Conservation (phyloP, 768 basidiomycete genomes). For the Agaricus sinodeliciosus region DNA sequence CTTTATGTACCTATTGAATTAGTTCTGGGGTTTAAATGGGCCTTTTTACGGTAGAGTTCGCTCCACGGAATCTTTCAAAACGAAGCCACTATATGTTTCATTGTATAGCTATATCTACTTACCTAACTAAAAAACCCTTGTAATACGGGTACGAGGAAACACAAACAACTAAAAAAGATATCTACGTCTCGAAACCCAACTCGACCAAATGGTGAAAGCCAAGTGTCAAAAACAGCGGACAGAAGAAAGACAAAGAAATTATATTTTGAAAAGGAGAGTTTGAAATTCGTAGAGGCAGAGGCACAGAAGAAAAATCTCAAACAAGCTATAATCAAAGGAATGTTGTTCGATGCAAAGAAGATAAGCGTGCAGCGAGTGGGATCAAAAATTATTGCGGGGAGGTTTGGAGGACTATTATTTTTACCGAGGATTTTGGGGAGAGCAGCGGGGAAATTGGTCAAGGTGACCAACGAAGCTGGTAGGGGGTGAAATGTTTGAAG, state of each 20-base stretch:
- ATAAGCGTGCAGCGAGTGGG: background rate
- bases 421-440: too few species aligned
- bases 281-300: background rate
- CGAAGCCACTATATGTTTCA: slow-evolving; percentile 7
- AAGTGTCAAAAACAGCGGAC: background rate
- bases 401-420: too few species aligned
- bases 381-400: background rate
- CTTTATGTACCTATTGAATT: too few species aligned
- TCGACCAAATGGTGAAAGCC: background rate
- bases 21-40: too few species aligned
- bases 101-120: slow-evolving; percentile 3
- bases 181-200: background rate
- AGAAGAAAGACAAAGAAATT: background rate
- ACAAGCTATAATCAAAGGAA: background rate
- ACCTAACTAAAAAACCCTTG: background rate
- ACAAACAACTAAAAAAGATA: background rate
- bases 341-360: background rate
- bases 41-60: background rate
- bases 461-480: too few species aligned
- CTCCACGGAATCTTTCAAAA: background rate
- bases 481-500: background rate
- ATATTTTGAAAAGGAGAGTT: background rate
- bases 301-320: background rate
- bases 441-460: too few species aligned
- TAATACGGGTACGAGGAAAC: background rate